A percentile compares a stretch with the other conserved stretches of the same genome.
Conservation (phyloP, 2,329 filamentous ascomycete species). For the Xylariaceae sp. region DNA sequence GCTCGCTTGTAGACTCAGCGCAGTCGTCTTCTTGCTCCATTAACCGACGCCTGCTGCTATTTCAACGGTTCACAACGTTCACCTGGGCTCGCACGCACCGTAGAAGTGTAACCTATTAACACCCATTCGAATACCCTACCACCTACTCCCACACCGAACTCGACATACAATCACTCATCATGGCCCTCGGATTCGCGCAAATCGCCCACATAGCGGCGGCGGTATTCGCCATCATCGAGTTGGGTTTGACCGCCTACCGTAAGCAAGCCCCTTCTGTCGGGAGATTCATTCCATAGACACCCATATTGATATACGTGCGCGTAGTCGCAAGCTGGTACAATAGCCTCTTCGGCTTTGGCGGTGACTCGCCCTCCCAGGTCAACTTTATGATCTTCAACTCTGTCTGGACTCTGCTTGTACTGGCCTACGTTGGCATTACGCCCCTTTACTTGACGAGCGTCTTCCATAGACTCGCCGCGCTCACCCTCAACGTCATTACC, state of each 20-base stretch:
- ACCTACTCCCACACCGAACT: no score
- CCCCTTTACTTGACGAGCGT: conserved; percentile 58
- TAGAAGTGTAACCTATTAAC: no score
- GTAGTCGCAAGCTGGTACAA: conserved; percentile 50
- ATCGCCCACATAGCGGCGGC: conserved; percentile 64
- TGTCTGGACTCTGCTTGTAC: conserved; percentile 70
- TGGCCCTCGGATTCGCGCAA: conserved; percentile 52
- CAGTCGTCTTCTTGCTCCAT: no score
- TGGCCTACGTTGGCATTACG: conserved; percentile 65
- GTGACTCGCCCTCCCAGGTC: conserved; percentile 48
- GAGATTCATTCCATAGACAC: no score
- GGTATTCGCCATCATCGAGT: conserved; percentile 66
- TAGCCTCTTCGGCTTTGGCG: conserved; percentile 28
- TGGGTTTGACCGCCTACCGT: conserved; percentile 74
- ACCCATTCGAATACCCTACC: no score
- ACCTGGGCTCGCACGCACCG: no score
- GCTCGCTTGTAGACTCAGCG: no score
- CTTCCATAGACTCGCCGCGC: conserved; percentile 61
- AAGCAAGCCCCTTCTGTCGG: conserved; percentile 23
- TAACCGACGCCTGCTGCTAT: no score
- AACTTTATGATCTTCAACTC: conserved; percentile 78
- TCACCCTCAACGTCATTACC: conserved; percentile 66
- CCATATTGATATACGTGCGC: no score
- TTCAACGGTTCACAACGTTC: no score
- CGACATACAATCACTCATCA: conserved; percentile 19